Percentiles rank a stretch among this genome's conserved stretches.
Conservation (phyloP, 306 rosid species). For the Prunus dulcis region DNA sequence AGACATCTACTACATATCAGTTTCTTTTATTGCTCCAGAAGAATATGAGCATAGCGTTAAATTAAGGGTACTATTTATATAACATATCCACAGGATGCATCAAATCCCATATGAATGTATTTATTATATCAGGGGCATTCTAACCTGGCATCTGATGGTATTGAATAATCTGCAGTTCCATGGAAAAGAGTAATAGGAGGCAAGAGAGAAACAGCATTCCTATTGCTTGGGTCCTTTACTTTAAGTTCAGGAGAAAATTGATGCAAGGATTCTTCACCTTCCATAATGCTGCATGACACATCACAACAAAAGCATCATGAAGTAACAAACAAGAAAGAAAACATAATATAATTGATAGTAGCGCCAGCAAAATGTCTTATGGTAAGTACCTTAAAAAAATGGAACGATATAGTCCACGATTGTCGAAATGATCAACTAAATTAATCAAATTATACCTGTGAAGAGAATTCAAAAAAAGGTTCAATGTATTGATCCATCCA, state of each 20-base stretch:
- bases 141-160: conserved; percentile 85
- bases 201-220: conserved; percentile 46
- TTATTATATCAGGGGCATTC: conserved; percentile 14
- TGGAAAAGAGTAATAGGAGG: conserved; percentile 76
- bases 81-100: background rate
- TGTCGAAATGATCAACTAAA: conserved; percentile 79
- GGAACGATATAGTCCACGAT: conserved; percentile 80
- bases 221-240: conserved; percentile 57
- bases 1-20: background rate
- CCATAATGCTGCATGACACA: conserved; percentile 72
- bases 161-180: conserved; percentile 85
- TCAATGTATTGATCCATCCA: conserved; percentile 16
- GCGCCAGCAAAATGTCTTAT: conserved; percentile 7
- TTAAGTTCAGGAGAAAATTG: conserved; percentile 70
- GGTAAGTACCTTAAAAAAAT: conserved; percentile 69
- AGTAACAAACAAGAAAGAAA: background rate
- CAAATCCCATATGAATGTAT: background rate
- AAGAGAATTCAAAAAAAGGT: conserved; percentile 22
- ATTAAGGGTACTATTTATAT: background rate
- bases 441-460: conserved; percentile 73
- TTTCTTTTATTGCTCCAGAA: background rate
- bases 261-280: conserved; percentile 73
- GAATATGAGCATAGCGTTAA: background rate
- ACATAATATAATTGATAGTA: background rate
- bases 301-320: background rate